These are phyloP conservation scores for Aspergillus sp. DNA, from an alignment of 2,329 filamentous ascomycete species.

Conservation along the genomic window DNA sequence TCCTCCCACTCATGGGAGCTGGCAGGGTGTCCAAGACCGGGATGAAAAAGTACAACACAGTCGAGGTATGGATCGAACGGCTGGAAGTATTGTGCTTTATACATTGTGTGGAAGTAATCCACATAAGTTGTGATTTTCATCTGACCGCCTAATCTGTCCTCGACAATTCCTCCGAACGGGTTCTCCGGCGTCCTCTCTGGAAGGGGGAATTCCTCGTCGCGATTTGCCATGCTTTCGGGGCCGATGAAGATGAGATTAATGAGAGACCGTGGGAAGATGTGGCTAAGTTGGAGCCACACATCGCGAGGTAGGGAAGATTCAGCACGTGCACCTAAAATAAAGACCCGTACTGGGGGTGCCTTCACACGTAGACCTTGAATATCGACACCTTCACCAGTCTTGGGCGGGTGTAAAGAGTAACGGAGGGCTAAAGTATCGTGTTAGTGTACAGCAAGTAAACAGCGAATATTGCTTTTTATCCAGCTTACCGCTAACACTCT, in stretches of 20 bases:
- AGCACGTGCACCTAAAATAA: slow-evolving; percentile 91
- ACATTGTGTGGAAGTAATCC: slow-evolving; percentile 96
- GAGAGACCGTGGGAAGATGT: slow-evolving; percentile 88
- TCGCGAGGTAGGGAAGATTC: slow-evolving; percentile 93
- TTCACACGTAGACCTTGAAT: slow-evolving; percentile 80
- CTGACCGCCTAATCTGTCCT: slow-evolving; percentile 81
- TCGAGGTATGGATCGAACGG: slow-evolving; percentile 99
- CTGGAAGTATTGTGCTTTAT: slow-evolving; percentile 84
- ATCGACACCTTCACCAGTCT: slow-evolving; percentile 68
- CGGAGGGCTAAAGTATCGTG: slow-evolving; percentile 65
- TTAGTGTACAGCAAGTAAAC: not conserved
- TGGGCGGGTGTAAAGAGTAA: slow-evolving; percentile 89
- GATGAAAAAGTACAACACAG: slow-evolving; percentile 95
- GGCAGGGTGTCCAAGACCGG: slow-evolving; percentile 89
- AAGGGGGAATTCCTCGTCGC: slow-evolving; percentile 88
- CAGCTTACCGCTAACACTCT: slow-evolving; percentile 82
- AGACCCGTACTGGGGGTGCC: slow-evolving; percentile 85
- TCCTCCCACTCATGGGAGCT: slow-evolving; percentile 92
- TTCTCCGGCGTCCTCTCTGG: slow-evolving; percentile 81
- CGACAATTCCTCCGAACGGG: slow-evolving; percentile 90
- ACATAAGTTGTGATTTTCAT: slow-evolving; percentile 98
- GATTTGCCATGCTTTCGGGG: slow-evolving; percentile 92
- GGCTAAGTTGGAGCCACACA: slow-evolving; percentile 90
- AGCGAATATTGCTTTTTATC: not conserved
- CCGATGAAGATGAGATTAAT: slow-evolving; percentile 94